Evolutionary conservation across 1,284 basidiomycete species (phyloP).

Genomic region (Irpex sp.): DNA sequence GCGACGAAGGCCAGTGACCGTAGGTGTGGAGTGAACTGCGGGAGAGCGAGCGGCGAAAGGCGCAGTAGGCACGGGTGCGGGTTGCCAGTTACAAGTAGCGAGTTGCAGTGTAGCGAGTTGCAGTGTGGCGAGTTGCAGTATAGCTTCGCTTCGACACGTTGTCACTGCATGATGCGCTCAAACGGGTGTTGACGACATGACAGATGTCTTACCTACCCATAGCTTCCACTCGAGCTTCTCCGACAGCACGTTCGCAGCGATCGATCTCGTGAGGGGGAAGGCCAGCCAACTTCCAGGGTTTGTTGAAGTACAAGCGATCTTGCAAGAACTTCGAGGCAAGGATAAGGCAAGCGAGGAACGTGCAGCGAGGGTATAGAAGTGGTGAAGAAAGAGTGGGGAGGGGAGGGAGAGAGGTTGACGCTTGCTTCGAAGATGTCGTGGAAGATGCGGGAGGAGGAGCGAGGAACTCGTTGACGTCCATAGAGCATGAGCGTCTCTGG

Average conservation of each 20-base stretch:
- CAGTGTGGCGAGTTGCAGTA: constrained; percentile 13
- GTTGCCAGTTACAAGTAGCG: constrained; percentile 16
- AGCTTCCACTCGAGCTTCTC: constrained; percentile 76
- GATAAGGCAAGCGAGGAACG: constrained; percentile 85
- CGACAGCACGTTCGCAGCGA: constrained; percentile 74
- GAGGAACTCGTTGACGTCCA: constrained; percentile 1
- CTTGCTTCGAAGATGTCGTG: constrained; percentile 11
- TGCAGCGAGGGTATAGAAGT: constrained; percentile 79
- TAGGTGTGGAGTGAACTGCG: constrained; percentile 10
- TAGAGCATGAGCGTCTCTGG: constrained; percentile 5
- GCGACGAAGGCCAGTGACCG: constrained; percentile 14
- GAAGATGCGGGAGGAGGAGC: not conserved
- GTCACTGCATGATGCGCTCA: constrained; percentile 13
- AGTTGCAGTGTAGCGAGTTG: constrained; percentile 12
- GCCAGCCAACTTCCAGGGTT: constrained; percentile 86
- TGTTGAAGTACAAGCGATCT: constrained; percentile 89
- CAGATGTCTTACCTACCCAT: constrained; percentile 66
- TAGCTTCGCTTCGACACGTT: constrained; percentile 22
- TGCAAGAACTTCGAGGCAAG: constrained; percentile 89
- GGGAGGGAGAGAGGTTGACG: constrained; percentile 32
- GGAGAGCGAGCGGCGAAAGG: not conserved
- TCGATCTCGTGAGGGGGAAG: constrained; percentile 74
- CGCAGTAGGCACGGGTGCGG: constrained; percentile 4
- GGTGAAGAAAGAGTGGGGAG: constrained; percentile 63
- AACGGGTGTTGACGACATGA: constrained; percentile 9